Evolutionary conservation across 225 moss, liverwort and hornwort genomes (phyloP).

Genomic region (Bryoerythrophyllum caledonicum): DNA sequence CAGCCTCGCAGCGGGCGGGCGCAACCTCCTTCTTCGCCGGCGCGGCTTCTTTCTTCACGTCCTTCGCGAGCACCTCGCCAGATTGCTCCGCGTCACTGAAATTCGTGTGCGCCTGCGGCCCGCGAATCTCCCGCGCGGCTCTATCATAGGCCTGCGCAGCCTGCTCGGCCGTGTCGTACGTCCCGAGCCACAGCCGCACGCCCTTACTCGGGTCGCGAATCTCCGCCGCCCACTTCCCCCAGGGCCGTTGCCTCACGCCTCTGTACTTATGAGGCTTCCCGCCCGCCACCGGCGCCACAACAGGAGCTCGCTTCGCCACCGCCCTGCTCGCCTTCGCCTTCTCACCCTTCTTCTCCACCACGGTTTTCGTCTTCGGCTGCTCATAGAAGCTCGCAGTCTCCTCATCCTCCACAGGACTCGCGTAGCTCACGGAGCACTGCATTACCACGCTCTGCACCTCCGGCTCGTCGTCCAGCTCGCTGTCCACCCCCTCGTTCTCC

Average conservation of each 20-base stretch:
- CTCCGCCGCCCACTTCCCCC: slow-evolving; percentile 66
- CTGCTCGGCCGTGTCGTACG: slow-evolving; percentile 56
- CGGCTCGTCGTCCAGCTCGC: slow-evolving; percentile 54
- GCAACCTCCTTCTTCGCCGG: neutral
- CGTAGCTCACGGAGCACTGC: slow-evolving; percentile 76
- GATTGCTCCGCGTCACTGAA: slow-evolving; percentile 16
- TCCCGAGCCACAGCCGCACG: slow-evolving; percentile 52
- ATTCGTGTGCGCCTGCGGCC: slow-evolving; percentile 51
- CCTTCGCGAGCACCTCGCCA: neutral
- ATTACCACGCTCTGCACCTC: slow-evolving; percentile 62
- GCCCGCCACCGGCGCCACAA: neutral
- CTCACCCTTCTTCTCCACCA: slow-evolving; percentile 34
- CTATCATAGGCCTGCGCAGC: slow-evolving; percentile 56
- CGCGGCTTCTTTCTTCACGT: slow-evolving; percentile 1
- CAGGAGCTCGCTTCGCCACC: neutral
- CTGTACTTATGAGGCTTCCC: slow-evolving; percentile 43
- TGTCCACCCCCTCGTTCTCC: slow-evolving; percentile 10
- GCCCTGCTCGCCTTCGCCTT: slow-evolving; percentile 41
- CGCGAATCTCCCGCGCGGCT: slow-evolving; percentile 51
- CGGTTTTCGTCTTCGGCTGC: slow-evolving; percentile 13
- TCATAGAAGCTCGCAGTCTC: slow-evolving; percentile 29
- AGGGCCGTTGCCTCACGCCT: slow-evolving; percentile 55
- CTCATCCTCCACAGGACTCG: slow-evolving; percentile 33
- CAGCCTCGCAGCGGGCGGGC: too few species aligned
- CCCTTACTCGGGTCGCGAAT: slow-evolving; percentile 61